Evolutionary conservation across 306 rosid genomes (phyloP).

Genomic region (Acacia crassicarpa): DNA sequence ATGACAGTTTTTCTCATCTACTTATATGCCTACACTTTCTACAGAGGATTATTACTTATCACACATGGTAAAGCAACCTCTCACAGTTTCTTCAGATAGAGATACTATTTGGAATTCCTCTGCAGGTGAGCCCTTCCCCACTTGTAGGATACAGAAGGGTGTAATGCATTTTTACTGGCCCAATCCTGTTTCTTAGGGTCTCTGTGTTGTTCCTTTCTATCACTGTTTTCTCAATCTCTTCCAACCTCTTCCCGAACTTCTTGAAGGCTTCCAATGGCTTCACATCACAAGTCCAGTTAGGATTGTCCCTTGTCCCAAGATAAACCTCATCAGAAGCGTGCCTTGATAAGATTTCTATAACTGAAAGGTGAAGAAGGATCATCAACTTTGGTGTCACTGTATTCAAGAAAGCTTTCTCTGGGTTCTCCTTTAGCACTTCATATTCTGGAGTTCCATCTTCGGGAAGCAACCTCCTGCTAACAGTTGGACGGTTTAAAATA

Average conservation of each 20-base stretch:
- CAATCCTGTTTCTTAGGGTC: conserved; percentile 45
- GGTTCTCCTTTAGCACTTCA: conserved; percentile 38
- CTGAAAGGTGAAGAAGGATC: conserved; percentile 46
- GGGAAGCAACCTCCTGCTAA: conserved; percentile 45
- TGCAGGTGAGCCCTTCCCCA: conserved; percentile 53
- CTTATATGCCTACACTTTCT: too few species aligned
- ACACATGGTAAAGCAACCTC: neutral
- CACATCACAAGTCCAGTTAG: conserved; percentile 54
- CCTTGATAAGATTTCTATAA: conserved; percentile 56
- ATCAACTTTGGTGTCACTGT: conserved; percentile 45
- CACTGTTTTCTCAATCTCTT: conserved; percentile 32
- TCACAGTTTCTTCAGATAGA: conserved; percentile 30
- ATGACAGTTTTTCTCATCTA: too few species aligned
- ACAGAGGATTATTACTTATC: neutral
- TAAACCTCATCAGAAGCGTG: conserved; percentile 64
- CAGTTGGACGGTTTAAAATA: conserved; percentile 51
- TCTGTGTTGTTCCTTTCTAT: neutral
- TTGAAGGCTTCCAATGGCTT: conserved; percentile 41
- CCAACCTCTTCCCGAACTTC: conserved; percentile 47
- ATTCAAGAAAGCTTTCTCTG: conserved; percentile 46
- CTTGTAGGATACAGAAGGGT: conserved; percentile 61
- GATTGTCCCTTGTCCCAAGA: conserved; percentile 55
- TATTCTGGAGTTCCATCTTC: conserved; percentile 46
- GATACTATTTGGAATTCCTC: conserved; percentile 79
- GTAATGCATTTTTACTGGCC: conserved; percentile 61